phyloP scores from a whole-genome alignment of 2,329 filamentous ascomycete genomes.

The Malbranchea zuffiana region DNA sequence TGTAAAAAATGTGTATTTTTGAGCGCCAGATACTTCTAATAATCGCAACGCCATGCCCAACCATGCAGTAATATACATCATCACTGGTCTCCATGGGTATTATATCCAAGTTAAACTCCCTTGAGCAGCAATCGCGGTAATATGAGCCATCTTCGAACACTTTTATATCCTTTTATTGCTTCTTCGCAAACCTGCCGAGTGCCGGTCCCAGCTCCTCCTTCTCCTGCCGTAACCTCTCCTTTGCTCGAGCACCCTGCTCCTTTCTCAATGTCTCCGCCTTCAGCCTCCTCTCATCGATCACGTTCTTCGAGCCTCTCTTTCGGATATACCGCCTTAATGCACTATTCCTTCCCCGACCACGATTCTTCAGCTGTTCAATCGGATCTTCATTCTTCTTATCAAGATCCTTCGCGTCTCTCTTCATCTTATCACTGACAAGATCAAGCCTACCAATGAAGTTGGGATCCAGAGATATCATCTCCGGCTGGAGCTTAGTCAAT shows the following conservation, averaged over 20 bases:
- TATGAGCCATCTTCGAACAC: no score
- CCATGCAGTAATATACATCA: constrained; percentile 6
- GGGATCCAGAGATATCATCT: constrained; percentile 93
- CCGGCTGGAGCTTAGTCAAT: constrained; percentile 87
- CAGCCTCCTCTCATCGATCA: constrained; percentile 90
- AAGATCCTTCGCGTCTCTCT: constrained; percentile 64
- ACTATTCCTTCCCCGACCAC: constrained; percentile 79
- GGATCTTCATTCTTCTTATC: constrained; percentile 56
- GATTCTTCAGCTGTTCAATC: constrained; percentile 55
- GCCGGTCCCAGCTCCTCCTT: constrained; percentile 73
- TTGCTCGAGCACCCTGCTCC: constrained; percentile 55
- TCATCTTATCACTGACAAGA: constrained; percentile 64
- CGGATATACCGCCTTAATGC: constrained; percentile 76
- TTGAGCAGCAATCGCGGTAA: no score
- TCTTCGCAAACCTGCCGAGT: constrained; percentile 64
- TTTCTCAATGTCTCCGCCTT: constrained; percentile 72
- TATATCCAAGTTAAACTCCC: constrained; percentile 4
- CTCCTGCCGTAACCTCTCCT: constrained; percentile 55
- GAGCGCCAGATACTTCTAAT: no score
- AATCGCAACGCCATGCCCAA: constrained; percentile 4
- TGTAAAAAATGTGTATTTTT: no score
- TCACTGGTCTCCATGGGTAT: constrained; percentile 11
- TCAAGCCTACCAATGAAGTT: constrained; percentile 86
- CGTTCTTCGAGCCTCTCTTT: constrained; percentile 85
- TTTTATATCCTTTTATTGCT: constrained; percentile 2